Percentiles rank a stretch among this genome's conserved stretches.
These are phyloP conservation scores for Priceomyces haplophilus DNA, from an alignment of 805 yeast species.

Conservation along the genomic window DNA sequence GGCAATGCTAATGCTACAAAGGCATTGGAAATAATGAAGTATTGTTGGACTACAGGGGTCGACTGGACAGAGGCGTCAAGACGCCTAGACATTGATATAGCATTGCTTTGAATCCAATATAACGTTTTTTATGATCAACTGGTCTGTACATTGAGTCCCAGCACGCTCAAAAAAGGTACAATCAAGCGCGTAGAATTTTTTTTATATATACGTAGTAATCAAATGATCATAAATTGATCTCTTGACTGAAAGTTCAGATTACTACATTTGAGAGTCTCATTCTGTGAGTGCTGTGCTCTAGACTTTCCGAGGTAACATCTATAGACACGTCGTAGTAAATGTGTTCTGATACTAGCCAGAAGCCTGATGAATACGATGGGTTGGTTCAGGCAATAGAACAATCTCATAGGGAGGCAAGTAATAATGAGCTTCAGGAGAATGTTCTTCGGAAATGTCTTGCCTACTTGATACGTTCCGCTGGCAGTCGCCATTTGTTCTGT, in stretches of 20 bases:
- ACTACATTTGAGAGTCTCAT: not conserved
- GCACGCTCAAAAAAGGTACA: no score
- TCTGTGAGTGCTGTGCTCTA: not conserved
- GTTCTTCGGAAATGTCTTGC: slow-evolving; percentile 23
- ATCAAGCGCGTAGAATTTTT: not conserved
- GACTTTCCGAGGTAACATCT: not conserved
- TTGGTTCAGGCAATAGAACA: slow-evolving; percentile 21
- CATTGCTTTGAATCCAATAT: slow-evolving; percentile 31
- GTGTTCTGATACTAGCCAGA: slow-evolving; percentile 2
- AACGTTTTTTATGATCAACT: not conserved
- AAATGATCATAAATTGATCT: not conserved
- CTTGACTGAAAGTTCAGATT: not conserved
- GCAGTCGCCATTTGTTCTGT: slow-evolving; percentile 54
- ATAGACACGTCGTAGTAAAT: slow-evolving; percentile 3
- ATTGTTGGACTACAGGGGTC: slow-evolving; percentile 52
- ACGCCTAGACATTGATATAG: slow-evolving; percentile 40
- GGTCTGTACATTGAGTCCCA: no score
- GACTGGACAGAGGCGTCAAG: slow-evolving; percentile 52
- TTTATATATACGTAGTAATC: not conserved
- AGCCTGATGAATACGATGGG: slow-evolving; percentile 21
- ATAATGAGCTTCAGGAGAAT: slow-evolving; percentile 24
- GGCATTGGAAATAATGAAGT: slow-evolving; percentile 46
- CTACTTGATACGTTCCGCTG: slow-evolving; percentile 17
- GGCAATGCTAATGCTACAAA: slow-evolving; percentile 45
- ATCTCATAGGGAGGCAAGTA: slow-evolving; percentile 26